These are phyloP conservation scores for Spizellomyces sp. DNA, from an alignment of 192 early-diverging fungal genomes.

Conservation along the genomic window DNA sequence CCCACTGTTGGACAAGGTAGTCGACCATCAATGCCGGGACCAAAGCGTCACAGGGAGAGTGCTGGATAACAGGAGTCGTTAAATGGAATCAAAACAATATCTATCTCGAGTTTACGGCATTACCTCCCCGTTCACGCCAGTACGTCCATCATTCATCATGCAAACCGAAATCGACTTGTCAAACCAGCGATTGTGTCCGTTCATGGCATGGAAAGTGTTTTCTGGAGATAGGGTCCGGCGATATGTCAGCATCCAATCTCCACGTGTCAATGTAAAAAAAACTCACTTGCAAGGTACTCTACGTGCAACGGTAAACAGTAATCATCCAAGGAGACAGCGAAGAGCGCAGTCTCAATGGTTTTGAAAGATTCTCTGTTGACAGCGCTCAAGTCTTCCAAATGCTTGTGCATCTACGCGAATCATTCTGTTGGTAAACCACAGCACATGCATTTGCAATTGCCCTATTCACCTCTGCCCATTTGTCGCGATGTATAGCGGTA, in stretches of 20 bases:
- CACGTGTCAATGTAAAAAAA: slow-evolving; percentile 4
- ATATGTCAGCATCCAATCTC: slow-evolving; percentile 16
- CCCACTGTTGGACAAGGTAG: slow-evolving; percentile 38
- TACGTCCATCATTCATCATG: slow-evolving; percentile 74
- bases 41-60: slow-evolving; percentile 85
- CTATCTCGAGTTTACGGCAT: neutral
- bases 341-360: slow-evolving; percentile 72
- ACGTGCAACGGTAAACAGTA: slow-evolving; percentile 42
- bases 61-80: slow-evolving; percentile 31
- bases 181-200: slow-evolving; percentile 89
- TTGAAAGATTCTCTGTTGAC: slow-evolving; percentile 61
- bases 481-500: slow-evolving; percentile 80
- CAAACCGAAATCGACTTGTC: slow-evolving; percentile 76
- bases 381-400: slow-evolving; percentile 63
- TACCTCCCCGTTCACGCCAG: slow-evolving; percentile 51
- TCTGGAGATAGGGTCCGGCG: slow-evolving; percentile 14
- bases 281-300: slow-evolving; percentile 65
- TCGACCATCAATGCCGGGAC: slow-evolving; percentile 68
- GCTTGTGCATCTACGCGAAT: slow-evolving; percentile 49
- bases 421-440: neutral
- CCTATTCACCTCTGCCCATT: slow-evolving; percentile 62
- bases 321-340: slow-evolving; percentile 79
- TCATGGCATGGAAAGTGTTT: slow-evolving; percentile 59
- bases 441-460: neutral
- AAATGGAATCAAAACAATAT: slow-evolving; percentile 7